Percentiles rank a stretch among this genome's conserved stretches.
phyloP scores from a whole-genome alignment of 208 protist genomes.

The Giardia muris region DNA sequence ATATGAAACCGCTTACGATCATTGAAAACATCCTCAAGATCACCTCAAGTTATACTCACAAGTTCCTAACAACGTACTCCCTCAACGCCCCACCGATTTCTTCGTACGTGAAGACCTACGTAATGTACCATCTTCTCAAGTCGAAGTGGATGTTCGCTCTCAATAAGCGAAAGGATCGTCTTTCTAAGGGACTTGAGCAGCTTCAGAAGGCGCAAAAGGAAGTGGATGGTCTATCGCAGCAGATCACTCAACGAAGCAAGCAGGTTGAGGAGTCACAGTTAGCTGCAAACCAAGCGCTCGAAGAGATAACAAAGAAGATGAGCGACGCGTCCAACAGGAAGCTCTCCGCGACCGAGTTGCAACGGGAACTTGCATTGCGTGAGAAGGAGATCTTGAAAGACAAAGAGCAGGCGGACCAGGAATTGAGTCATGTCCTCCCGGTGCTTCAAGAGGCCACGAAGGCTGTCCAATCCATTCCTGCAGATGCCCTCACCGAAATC shows the following conservation, averaged over 20 bases:
- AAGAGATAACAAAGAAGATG: neutral
- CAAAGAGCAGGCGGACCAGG: neutral
- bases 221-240: neutral
- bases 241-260: neutral
- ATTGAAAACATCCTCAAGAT: neutral
- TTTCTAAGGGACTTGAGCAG: neutral
- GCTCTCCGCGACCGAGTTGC: neutral
- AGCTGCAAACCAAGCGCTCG: neutral
- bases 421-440: neutral
- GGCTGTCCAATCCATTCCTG: neutral
- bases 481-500: neutral
- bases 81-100: neutral
- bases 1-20: neutral
- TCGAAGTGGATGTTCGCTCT: neutral
- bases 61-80: neutral
- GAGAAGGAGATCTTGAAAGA: neutral
- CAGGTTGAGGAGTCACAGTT: neutral
- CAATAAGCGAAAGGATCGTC: neutral
- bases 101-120: neutral
- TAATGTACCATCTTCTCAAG: neutral
- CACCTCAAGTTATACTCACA: neutral
- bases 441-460: slow-evolving; percentile 7
- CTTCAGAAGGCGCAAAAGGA: neutral
- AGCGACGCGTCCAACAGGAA: neutral
- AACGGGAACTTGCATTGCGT: neutral